Base-by-base conservation (phyloP, 106 monocot genomes). In the Xerophyta viscosa region DNA sequence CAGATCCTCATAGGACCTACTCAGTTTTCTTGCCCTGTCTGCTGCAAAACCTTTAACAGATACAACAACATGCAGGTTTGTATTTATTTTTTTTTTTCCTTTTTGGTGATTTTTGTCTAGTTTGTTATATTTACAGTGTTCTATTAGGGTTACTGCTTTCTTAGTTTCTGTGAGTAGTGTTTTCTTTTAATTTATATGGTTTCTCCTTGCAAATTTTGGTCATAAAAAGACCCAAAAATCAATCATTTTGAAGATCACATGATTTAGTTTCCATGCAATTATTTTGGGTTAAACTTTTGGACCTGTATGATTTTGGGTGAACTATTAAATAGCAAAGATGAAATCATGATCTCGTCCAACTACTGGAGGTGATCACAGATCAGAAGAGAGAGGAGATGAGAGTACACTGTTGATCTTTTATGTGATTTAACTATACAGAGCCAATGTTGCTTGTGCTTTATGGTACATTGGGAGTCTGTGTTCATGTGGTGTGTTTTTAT, bases 21-120 rank as follows among this genome's bases (percentile, higher is more conserved):
- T 37, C 54, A 54, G 12, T 54, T 54, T 33, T 54, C 54, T 11
- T 54, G 54, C 33, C 31, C 54, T 33, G 54, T 54, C 5, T 54
- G 54, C 54, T 54, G 30, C 31, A 54, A 54, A 21, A 54, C 54
- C 54, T 54, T 54, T 33, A 54, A 54, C 21, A 54, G 54, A 54
- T 54, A 54, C 54, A 54, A 54, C 54, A 54, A 54, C 54, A 54
- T 54, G 54, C 54, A 54, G 54, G 54, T 54, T 12, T 39, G 5
- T 1, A 12, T 39, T 12, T 7, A 39, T 15, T 12, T 15, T 3
- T 39, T 33, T 11, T 33, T 33, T 11, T 6, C 18, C 31, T 20
- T 31, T 48, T 11, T 8, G n/a, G n/a, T n/a, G n/a, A n/a, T n/a
- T n/a, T n/a, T n/a, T n/a, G n/a, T n/a, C n/a, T n/a, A 14, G 0